These are phyloP conservation scores for Lodderomyces jiufengensis DNA, from an alignment of 1,139 yeast species.

Conservation along the genomic window DNA sequence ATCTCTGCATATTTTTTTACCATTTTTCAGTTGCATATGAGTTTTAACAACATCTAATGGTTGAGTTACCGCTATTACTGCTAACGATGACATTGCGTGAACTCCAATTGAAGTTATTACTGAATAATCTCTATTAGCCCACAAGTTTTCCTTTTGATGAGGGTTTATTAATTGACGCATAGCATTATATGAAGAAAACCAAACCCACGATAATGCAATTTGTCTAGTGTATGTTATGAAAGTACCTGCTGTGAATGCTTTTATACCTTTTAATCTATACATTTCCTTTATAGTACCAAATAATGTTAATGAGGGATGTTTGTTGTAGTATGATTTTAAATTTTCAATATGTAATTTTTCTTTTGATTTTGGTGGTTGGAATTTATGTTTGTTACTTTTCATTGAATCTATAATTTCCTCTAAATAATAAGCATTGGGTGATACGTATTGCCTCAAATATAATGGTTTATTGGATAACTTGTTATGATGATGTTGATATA, in stretches of 20 bases:
- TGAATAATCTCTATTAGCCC: constrained; percentile 48
- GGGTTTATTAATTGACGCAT: constrained; percentile 69
- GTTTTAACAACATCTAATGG: constrained; percentile 90
- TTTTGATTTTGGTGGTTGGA: constrained; percentile 11
- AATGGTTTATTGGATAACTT: constrained; percentile 21
- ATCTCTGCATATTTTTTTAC: constrained; percentile 59
- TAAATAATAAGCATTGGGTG: constrained; percentile 45
- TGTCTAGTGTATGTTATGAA: constrained; percentile 78
- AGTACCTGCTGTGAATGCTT: constrained; percentile 81
- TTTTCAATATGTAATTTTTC: constrained; percentile 26
- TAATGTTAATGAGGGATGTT: constrained; percentile 53
- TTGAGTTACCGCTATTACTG: constrained; percentile 77
- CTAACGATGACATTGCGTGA: constrained; percentile 56
- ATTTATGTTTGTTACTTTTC: constrained; percentile 15
- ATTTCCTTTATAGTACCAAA: constrained; percentile 59
- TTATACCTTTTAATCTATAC: constrained; percentile 67
- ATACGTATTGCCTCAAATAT: constrained; percentile 36
- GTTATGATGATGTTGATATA: constrained; percentile 13
- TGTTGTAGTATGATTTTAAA: constrained; percentile 39
- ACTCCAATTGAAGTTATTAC: constrained; percentile 43
- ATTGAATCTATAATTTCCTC: constrained; percentile 31
- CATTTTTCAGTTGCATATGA: constrained; percentile 78
- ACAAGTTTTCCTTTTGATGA: constrained; percentile 38
- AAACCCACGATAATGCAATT: constrained; percentile 70
- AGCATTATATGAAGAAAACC: constrained; percentile 80